These are phyloP conservation scores for Boletus insuetus DNA, from an alignment of 768 basidiomycete species.

Conservation along the genomic window DNA sequence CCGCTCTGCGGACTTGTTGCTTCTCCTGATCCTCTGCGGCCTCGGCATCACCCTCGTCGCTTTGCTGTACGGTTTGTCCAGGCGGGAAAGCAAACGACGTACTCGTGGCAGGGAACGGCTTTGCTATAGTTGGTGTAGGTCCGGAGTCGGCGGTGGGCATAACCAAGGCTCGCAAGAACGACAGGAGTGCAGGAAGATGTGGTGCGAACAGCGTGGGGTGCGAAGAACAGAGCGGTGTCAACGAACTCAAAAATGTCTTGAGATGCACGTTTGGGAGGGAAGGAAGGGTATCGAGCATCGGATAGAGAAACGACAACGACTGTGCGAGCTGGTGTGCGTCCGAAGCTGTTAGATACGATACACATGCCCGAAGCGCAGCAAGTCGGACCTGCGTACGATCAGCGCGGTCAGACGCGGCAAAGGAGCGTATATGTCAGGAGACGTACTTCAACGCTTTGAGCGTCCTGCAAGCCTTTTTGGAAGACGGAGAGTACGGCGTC, in stretches of 20 bases:
- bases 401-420: neutral
- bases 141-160: conserved; percentile 57
- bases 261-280: conserved; percentile 52
- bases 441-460: conserved; percentile 61
- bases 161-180: conserved; percentile 70
- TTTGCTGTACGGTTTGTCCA: conserved; percentile 27
- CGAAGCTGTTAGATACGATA: conserved; percentile 63
- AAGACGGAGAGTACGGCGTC: conserved; percentile 67
- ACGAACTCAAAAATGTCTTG: conserved; percentile 60
- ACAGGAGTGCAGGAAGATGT: conserved; percentile 64
- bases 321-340: conserved; percentile 62
- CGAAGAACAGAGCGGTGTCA: conserved; percentile 68
- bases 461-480: conserved; percentile 65
- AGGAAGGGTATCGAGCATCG: conserved; percentile 75
- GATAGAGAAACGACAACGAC: conserved; percentile 56
- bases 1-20: conserved; percentile 65
- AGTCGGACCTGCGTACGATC: conserved; percentile 55
- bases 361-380: conserved; percentile 67
- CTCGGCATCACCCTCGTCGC: conserved; percentile 34
- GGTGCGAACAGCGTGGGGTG: conserved; percentile 72
- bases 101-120: conserved; percentile 37
- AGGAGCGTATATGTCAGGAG: neutral
- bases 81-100: conserved; percentile 43
- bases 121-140: conserved; percentile 52
- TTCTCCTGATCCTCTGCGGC: conserved; percentile 58